Evolutionary conservation across 1,139 yeast genomes (phyloP).

Genomic region (Wickerhamomyces sp.): DNA sequence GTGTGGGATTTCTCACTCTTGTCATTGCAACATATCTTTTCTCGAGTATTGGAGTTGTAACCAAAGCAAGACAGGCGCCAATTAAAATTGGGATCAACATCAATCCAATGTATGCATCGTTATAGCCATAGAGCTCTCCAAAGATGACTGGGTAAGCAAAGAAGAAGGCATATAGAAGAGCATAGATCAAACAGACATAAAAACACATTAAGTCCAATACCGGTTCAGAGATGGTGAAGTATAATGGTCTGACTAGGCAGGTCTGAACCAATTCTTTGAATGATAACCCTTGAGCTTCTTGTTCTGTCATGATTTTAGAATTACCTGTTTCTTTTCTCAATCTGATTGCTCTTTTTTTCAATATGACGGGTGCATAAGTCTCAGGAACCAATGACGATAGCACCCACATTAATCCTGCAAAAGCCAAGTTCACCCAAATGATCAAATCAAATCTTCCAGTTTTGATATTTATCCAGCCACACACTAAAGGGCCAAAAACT

Average conservation of each 20-base stretch:
- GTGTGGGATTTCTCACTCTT: conserved; percentile 60
- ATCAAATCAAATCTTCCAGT: conserved; percentile 64
- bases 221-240: conserved; percentile 73
- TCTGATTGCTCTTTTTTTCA: conserved; percentile 63
- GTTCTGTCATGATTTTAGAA: conserved; percentile 82
- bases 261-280: conserved; percentile 59
- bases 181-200: conserved; percentile 83
- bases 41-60: conserved; percentile 71
- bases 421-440: conserved; percentile 90
- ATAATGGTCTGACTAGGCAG: conserved; percentile 70
- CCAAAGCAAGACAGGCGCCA: conserved; percentile 72
- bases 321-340: conserved; percentile 80
- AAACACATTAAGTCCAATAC: conserved; percentile 77
- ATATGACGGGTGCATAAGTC: conserved; percentile 85
- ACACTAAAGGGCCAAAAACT: conserved; percentile 82
- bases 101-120: conserved; percentile 69
- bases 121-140: conserved; percentile 56
- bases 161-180: conserved; percentile 85
- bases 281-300: conserved; percentile 72
- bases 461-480: conserved; percentile 76
- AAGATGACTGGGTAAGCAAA: conserved; percentile 83
- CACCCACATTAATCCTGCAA: conserved; percentile 81
- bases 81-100: conserved; percentile 85
- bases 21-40: conserved; percentile 47
- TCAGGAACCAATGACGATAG: conserved; percentile 64